Evolutionary conservation across 2,329 filamentous ascomycete species (phyloP).

Genomic region (Basipetospora chlamydospora): DNA sequence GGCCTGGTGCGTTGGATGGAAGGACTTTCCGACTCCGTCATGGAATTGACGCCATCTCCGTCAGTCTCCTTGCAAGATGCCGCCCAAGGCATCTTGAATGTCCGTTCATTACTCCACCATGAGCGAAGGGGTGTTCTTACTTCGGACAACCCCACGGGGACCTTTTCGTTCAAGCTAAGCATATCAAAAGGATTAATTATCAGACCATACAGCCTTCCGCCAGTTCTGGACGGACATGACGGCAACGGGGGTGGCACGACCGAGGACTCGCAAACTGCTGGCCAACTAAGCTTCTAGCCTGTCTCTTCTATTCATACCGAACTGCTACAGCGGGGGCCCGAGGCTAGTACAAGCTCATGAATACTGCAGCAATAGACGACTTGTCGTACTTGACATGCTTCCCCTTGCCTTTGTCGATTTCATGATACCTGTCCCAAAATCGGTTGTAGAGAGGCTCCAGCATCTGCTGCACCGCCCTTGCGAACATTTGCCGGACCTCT

Average conservation of each 20-base stretch:
- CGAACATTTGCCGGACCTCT: slow-evolving; percentile 69
- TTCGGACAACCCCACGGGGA: slow-evolving; percentile 56
- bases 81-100: slow-evolving; percentile 71
- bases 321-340: too few species aligned
- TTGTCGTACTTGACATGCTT: slow-evolving; percentile 99
- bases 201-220: slow-evolving; percentile 78
- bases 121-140: slow-evolving; percentile 73
- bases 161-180: slow-evolving; percentile 83
- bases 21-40: slow-evolving; percentile 65
- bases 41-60: slow-evolving; percentile 64
- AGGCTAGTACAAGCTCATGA: slow-evolving; percentile 27
- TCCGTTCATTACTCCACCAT: slow-evolving; percentile 73
- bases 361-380: slow-evolving; percentile 54
- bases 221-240: too few species aligned
- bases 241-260: too few species aligned
- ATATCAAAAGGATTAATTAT: slow-evolving; percentile 68
- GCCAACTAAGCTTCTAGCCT: too few species aligned
- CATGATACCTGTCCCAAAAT: slow-evolving; percentile 95
- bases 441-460: slow-evolving; percentile 88
- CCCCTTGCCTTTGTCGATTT: slow-evolving; percentile 92
- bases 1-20: slow-evolving; percentile 80
- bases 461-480: slow-evolving; percentile 74
- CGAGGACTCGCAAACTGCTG: too few species aligned
- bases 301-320: too few species aligned
- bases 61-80: slow-evolving; percentile 46